These are phyloP conservation scores for Sporothrix pallida DNA, from an alignment of 2,329 filamentous ascomycete genomes.

Conservation along the genomic window DNA sequence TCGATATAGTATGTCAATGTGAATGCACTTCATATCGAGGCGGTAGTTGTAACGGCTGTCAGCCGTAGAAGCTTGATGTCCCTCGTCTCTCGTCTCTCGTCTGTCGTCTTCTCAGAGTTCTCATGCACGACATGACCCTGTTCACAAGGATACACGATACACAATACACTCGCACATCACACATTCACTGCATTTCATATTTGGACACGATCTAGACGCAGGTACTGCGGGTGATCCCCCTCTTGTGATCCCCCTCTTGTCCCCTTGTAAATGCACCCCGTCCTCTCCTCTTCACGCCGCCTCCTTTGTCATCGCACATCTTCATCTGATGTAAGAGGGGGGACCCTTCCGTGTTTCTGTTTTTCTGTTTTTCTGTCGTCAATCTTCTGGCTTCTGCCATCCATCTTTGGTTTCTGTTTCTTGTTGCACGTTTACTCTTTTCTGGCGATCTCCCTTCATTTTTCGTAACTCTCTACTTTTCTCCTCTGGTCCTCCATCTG, in stretches of 20 bases:
- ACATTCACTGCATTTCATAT: background rate
- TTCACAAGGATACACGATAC: background rate
- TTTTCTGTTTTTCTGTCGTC: background rate
- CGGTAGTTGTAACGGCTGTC: background rate
- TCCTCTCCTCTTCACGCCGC: background rate
- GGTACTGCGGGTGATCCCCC: background rate
- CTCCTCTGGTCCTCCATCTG: too few species aligned
- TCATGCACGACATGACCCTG: background rate
- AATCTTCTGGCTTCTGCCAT: background rate
- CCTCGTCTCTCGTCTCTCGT: too few species aligned
- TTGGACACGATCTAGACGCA: conserved; percentile 14
- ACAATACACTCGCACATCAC: background rate
- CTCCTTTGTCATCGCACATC: background rate
- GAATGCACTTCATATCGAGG: background rate
- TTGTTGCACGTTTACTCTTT: background rate
- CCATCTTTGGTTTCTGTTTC: background rate
- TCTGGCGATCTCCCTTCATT: background rate
- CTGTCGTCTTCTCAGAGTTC: background rate
- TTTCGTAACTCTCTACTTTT: background rate
- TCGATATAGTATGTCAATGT: background rate
- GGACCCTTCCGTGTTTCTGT: too few species aligned
- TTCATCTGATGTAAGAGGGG: background rate
- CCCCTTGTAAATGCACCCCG: background rate
- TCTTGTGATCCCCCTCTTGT: background rate
- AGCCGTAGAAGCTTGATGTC: too few species aligned